Conservation (phyloP, 2,329 filamentous ascomycete species). For the Neofusicoccum sp. region DNA sequence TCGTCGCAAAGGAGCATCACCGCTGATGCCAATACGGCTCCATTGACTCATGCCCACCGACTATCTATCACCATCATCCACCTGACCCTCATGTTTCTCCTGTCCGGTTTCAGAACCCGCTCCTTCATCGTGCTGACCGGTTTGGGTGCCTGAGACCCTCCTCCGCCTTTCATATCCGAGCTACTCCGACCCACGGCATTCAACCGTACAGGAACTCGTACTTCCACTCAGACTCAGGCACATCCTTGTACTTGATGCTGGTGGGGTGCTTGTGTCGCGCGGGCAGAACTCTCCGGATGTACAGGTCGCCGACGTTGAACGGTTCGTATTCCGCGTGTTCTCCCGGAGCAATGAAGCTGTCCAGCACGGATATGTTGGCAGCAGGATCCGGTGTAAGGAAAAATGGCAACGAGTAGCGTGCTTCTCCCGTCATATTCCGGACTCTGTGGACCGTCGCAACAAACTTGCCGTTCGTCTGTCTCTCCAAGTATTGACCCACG, state of each 20-base stretch:
- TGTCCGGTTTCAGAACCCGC: background rate
- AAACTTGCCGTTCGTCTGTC: conserved; percentile 42
- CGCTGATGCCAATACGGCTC: conserved; percentile 4
- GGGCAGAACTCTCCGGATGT: conserved; percentile 34
- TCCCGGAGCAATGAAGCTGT: conserved; percentile 28
- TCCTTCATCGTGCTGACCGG: background rate
- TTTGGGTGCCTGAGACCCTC: background rate
- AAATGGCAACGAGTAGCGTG: conserved; percentile 43
- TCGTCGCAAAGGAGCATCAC: background rate
- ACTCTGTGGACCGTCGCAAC: conserved; percentile 43
- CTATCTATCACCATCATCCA: conserved; percentile 5
- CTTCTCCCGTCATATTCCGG: conserved; percentile 37
- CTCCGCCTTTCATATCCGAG: background rate
- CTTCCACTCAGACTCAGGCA: conserved; percentile 35
- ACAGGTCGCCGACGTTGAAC: conserved; percentile 27
- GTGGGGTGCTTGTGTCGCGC: conserved; percentile 39
- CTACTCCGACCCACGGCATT: background rate
- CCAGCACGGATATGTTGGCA: conserved; percentile 32
- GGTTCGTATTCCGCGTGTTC: conserved; percentile 12
- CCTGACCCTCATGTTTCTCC: background rate
- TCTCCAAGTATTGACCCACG: conserved; percentile 41
- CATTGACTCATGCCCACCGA: conserved; percentile 7
- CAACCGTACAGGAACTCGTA: conserved; percentile 23
- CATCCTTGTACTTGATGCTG: conserved; percentile 35
- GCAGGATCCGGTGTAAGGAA: conserved; percentile 40